Base-by-base conservation (phyloP, 805 yeast species). In the Wilhelminamyces savonicus region DNA sequence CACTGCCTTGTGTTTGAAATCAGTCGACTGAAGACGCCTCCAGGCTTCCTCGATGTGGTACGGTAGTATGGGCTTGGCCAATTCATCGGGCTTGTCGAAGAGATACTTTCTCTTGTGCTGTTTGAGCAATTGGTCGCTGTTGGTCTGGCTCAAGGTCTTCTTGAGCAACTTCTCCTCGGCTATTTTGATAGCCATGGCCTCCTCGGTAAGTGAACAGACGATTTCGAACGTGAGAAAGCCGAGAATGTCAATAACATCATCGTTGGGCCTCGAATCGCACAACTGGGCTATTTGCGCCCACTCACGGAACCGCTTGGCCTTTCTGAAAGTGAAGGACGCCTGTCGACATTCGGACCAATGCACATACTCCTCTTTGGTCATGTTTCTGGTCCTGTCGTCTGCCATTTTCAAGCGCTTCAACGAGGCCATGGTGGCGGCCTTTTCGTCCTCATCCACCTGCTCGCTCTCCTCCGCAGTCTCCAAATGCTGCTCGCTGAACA, bases 281-380 rank as follows among this genome's bases (percentile, higher is more conserved):
- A 92, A 60, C 30, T 76, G 80, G 1, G 85, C 59, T 25, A 90
- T 74, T 9, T 92, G 94, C 12, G 95, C 90, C 98, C 98, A 92
- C 46, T 92, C 98, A 48, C 90, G 73, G 52, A 92, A 92, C 48
- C 97, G 65, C 52, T 87, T 87, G n/a, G 83, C 82, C 53, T 92
- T 92, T 43, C 97, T 71, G 48, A 87, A 92, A 1, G 98, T 92
- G 54, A 92, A 92, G 35, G 94, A 80, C 1, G 97, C 97, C 55
- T 92, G 98, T 38, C 98, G 74, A 58, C 98, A 92, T 50, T 92
- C 98, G 9, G 95, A 84, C 97, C 97, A 92, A 53, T 92, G 98
- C 12, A 88, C 98, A 48, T 92, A 92, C 52, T 92, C 98, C 46
- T 92, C 96, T 49, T 78, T 82, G 1, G 98, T 92, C 98, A 92